A percentile compares a stretch with the other conserved stretches of the same genome.
Evolutionary conservation across 176 grass and related monocot species (phyloP).

Genomic region (Juncus inflexus): DNA sequence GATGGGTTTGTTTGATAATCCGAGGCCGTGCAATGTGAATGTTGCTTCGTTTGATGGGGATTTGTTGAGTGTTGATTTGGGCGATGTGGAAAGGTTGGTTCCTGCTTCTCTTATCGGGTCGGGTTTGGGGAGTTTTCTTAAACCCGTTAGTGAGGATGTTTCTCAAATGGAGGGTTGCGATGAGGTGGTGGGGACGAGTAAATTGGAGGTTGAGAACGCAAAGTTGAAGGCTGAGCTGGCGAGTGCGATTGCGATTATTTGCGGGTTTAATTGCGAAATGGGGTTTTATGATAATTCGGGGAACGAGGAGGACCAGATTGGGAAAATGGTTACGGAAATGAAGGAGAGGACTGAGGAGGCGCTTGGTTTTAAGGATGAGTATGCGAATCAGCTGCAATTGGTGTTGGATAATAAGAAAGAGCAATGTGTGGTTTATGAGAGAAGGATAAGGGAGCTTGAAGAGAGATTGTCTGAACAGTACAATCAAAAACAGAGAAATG

Average conservation of each 20-base stretch:
- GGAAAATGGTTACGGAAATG: conserved; percentile 44
- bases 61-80: conserved; percentile 76
- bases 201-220: conserved; percentile 89
- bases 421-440: conserved; percentile 67
- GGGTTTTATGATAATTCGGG: conserved; percentile 48
- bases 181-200: conserved; percentile 73
- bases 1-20: conserved; percentile 86
- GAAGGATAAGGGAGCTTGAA: conserved; percentile 88
- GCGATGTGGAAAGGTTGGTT: conserved; percentile 68
- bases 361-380: conserved; percentile 72
- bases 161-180: conserved; percentile 41
- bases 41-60: conserved; percentile 67
- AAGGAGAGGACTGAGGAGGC: conserved; percentile 74
- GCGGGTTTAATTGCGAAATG: conserved; percentile 52
- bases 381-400: conserved; percentile 61
- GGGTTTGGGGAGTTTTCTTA: conserved; percentile 36
- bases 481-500: conserved; percentile 55
- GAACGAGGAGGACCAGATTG: conserved; percentile 57
- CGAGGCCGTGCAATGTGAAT: conserved; percentile 79
- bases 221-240: conserved; percentile 93
- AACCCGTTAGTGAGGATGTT: conserved; percentile 46
- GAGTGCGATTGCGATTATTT: conserved; percentile 73
- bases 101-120: conserved; percentile 56
- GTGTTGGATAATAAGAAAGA: conserved; percentile 57
- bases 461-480: conserved; percentile 66